Conservation (phyloP, 140 eudicot species). For the Cichorium intybus region DNA sequence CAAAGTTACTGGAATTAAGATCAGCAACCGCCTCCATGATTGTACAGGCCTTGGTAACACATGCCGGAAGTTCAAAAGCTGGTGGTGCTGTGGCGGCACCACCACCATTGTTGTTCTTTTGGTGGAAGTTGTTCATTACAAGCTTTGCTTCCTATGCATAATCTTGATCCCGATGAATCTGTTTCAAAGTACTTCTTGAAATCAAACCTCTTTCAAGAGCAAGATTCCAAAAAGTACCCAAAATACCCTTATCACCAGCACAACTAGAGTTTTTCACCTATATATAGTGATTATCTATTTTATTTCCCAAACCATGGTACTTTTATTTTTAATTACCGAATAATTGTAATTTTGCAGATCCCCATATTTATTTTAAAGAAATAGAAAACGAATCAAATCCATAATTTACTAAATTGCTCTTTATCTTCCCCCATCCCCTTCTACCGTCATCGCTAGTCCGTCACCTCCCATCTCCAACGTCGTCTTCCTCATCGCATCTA, state of each 20-base stretch:
- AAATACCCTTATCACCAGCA: conserved; percentile 43
- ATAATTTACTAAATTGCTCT: no score
- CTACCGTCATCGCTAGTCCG: no score
- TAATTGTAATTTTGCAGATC: no score
- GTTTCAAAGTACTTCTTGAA: conserved; percentile 46
- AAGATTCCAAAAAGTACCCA: conserved; percentile 59
- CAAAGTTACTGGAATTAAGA: conserved; percentile 46
- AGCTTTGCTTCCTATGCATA: conserved; percentile 14
- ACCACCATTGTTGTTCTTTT: conserved; percentile 34
- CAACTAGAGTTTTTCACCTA: no score
- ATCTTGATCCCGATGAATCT: conserved; percentile 38
- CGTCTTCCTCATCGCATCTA: no score
- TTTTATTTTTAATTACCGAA: no score
- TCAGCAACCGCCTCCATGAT: conserved; percentile 91
- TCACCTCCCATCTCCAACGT: no score
- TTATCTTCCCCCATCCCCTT: no score
- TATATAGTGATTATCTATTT: no score
- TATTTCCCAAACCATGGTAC: no score
- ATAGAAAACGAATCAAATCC: no score
- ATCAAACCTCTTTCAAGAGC: conserved; percentile 60
- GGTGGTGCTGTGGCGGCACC: conserved; percentile 27
- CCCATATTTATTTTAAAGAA: no score
- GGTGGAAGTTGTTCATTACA: conserved; percentile 70
- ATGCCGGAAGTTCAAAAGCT: conserved; percentile 53
- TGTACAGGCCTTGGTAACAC: conserved; percentile 60